Percentiles rank a stretch among this genome's conserved stretches.
Conservation (phyloP, 768 basidiomycete species). For the Pleurotus pulmonarius region DNA sequence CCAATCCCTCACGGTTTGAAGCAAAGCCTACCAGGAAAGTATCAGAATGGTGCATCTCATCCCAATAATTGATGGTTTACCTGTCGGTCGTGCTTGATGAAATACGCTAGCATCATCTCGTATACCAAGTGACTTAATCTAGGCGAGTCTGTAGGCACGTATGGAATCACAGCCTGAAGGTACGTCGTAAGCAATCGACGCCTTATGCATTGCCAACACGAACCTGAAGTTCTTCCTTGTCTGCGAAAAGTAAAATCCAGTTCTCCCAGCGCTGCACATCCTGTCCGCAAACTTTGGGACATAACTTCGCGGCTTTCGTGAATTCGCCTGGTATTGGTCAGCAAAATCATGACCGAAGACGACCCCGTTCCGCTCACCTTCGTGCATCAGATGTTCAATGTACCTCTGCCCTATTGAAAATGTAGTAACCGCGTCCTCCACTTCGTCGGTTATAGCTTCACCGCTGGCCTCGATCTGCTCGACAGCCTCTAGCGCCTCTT, state of each 20-base stretch:
- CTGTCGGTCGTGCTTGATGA: conserved; percentile 71
- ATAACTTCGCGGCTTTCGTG: conserved; percentile 74
- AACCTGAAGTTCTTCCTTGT: conserved; percentile 77
- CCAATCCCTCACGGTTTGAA: conserved; percentile 83
- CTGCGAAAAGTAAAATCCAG: conserved; percentile 90
- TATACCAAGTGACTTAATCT: conserved; percentile 83
- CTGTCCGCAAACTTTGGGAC: conserved; percentile 81
- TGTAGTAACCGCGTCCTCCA: conserved; percentile 43
- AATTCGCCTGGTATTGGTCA: conserved; percentile 40
- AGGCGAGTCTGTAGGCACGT: conserved; percentile 79
- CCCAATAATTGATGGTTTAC: conserved; percentile 28
- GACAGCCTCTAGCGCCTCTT: conserved; percentile 82
- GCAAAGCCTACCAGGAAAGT: conserved; percentile 49
- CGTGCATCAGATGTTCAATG: conserved; percentile 77
- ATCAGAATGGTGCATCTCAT: not conserved
- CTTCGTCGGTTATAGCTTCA: conserved; percentile 19
- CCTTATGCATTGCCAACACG: conserved; percentile 12
- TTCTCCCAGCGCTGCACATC: conserved; percentile 88
- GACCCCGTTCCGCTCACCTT: conserved; percentile 46
- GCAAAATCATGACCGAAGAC: not conserved
- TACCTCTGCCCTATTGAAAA: conserved; percentile 81
- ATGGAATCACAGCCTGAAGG: conserved; percentile 79
- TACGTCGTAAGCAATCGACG: not conserved
- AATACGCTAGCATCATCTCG: conserved; percentile 91
- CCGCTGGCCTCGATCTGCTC: conserved; percentile 57